phyloP scores from a whole-genome alignment of 2,329 filamentous ascomycete genomes.

The Trichoderma breve region DNA sequence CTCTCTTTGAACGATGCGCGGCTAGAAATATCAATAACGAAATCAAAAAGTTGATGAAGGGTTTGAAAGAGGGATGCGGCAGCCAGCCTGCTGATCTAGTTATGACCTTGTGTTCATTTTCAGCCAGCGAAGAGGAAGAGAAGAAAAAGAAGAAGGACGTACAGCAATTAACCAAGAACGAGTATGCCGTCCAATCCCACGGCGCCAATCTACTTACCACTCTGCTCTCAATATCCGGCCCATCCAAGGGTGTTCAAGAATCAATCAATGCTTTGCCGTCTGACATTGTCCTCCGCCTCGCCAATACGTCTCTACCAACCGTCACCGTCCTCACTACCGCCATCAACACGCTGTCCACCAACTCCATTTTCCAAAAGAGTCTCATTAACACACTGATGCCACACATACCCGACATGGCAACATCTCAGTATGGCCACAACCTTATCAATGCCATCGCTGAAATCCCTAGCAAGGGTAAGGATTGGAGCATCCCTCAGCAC shows the following conservation, averaged over 20 bases:
- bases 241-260: constrained; percentile 70
- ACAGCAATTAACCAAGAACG: constrained; percentile 54
- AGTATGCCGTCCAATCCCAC: constrained; percentile 57
- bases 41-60: constrained; percentile 47
- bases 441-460: constrained; percentile 49
- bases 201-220: constrained; percentile 77
- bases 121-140: constrained; percentile 33
- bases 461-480: constrained; percentile 49
- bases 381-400: constrained; percentile 49
- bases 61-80: constrained; percentile 48
- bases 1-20: constrained; percentile 77
- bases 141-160: constrained; percentile 38
- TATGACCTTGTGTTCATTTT: constrained; percentile 49
- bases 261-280: constrained; percentile 61
- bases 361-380: constrained; percentile 55
- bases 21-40: constrained; percentile 61
- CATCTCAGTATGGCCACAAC: constrained; percentile 51
- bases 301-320: constrained; percentile 52
- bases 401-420: constrained; percentile 45
- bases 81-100: constrained; percentile 47
- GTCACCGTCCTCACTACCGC: constrained; percentile 51
- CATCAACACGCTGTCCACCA: constrained; percentile 46
- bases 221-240: constrained; percentile 72
- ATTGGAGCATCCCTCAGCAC: constrained; percentile 54
- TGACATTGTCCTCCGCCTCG: constrained; percentile 61